Conservation (phyloP, 352 stramenopile genomes). For the Phytophthora foliorum region DNA sequence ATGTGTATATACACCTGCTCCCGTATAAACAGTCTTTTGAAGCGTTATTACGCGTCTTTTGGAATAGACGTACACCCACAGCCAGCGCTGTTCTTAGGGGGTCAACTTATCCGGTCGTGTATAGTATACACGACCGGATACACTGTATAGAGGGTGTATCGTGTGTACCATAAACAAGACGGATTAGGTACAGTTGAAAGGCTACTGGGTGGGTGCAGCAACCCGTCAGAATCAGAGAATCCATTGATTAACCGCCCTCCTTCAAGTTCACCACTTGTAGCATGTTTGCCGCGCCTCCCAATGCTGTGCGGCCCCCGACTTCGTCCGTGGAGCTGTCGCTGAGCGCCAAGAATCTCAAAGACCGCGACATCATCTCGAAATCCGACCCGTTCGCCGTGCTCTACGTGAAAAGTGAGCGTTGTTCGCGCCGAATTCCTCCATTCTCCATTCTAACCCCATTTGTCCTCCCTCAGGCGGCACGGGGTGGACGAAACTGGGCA, state of each 20-base stretch:
- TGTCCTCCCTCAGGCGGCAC: constrained; percentile 45
- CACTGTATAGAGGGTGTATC: too few species aligned
- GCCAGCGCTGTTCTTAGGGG: too few species aligned
- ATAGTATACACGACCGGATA: too few species aligned
- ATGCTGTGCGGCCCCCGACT: constrained; percentile 42
- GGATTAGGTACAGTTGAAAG: too few species aligned
- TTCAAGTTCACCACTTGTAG: constrained; percentile 23
- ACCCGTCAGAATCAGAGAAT: too few species aligned
- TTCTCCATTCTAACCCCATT: background rate
- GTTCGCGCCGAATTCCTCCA: constrained; percentile 5
- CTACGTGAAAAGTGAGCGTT: constrained; percentile 48
- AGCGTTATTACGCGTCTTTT: too few species aligned
- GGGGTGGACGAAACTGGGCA: constrained; percentile 73
- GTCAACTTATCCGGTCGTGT: too few species aligned
- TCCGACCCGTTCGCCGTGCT: constrained; percentile 89
- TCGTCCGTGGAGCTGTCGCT: constrained; percentile 86
- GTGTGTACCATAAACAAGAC: too few species aligned
- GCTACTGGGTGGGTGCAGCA: too few species aligned
- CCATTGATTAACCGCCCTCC: background rate
- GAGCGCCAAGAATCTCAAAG: constrained; percentile 80
- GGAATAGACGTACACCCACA: too few species aligned
- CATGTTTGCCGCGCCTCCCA: constrained; percentile 38
- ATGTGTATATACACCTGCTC: too few species aligned
- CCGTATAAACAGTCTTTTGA: too few species aligned
- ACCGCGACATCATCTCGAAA: constrained; percentile 90